phyloP scores from a whole-genome alignment of 2,329 filamentous ascomycete genomes.

The Colletotrichum coccodes region DNA sequence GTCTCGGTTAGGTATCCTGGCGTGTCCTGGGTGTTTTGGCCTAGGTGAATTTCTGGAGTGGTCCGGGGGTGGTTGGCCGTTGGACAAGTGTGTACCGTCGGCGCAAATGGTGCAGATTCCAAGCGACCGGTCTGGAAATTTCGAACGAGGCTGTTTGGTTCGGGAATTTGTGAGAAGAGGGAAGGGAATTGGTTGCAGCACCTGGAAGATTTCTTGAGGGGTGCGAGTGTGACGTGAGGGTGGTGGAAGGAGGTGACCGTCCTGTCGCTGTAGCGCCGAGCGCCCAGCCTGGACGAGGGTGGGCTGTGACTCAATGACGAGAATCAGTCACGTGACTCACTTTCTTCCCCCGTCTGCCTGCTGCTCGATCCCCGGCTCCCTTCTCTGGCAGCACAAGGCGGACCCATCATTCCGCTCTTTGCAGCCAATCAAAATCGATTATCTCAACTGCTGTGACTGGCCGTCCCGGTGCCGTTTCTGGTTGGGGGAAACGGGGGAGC shows the following conservation, averaged over 20 bases:
- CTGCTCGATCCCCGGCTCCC: background rate
- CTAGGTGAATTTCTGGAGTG: background rate
- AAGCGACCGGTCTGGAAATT: constrained; percentile 12
- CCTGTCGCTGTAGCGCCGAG: background rate
- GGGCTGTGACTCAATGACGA: constrained; percentile 17
- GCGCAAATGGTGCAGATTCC: background rate
- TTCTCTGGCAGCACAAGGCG: background rate
- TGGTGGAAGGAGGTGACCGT: constrained; percentile 13
- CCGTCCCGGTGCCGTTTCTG: constrained; percentile 17
- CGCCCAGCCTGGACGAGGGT: background rate
- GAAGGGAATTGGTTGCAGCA: constrained; percentile 12
- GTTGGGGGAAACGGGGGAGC: constrained; percentile 21
- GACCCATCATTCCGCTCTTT: background rate
- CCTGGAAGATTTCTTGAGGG: constrained; percentile 24
- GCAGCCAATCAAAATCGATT: constrained; percentile 8
- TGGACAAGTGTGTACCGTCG: background rate
- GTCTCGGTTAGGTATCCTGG: constrained; percentile 34
- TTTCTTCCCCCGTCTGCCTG: background rate
- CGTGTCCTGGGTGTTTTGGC: background rate
- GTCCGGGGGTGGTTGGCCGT: background rate
- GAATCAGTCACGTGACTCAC: constrained; percentile 4
- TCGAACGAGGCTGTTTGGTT: constrained; percentile 3
- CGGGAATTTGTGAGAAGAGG: constrained; percentile 23
- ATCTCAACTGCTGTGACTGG: background rate
- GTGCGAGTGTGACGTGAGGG: constrained; percentile 26